Evolutionary conservation across 805 yeast species (phyloP).

Genomic region (Pichia californica): DNA sequence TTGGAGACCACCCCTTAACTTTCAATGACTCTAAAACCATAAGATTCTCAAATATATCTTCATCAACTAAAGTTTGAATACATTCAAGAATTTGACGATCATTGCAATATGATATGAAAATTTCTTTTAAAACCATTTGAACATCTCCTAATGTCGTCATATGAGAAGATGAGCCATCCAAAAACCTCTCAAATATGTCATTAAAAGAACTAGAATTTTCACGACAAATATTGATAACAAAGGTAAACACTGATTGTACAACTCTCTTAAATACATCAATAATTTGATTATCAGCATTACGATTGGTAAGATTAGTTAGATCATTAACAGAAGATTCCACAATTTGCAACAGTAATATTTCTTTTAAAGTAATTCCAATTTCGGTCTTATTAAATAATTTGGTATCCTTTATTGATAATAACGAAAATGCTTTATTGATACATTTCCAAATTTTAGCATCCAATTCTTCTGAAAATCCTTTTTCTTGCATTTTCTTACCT

Average conservation of each 20-base stretch:
- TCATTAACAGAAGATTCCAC: conserved; percentile 34
- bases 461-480: conserved; percentile 8
- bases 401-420: conserved; percentile 23
- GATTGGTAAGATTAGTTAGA: conserved; percentile 25
- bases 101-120: conserved; percentile 56
- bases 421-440: conserved; percentile 29
- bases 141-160: conserved; percentile 54
- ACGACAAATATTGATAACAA: conserved; percentile 29
- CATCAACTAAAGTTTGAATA: conserved; percentile 49
- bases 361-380: conserved; percentile 25
- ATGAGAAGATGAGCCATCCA: conserved; percentile 42
- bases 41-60: conserved; percentile 46
- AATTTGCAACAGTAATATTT: conserved; percentile 34
- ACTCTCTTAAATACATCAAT: conserved; percentile 33
- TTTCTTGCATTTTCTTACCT: conserved; percentile 20
- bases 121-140: conserved; percentile 51
- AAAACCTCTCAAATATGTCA: conserved; percentile 47
- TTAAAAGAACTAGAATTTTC: conserved; percentile 38
- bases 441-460: conserved; percentile 32
- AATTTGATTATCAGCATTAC: conserved; percentile 6
- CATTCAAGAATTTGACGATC: conserved; percentile 52
- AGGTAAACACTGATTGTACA: conserved; percentile 37
- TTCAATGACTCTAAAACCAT: conserved; percentile 35
- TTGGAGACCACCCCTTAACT: conserved; percentile 57
- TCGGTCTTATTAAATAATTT: conserved; percentile 6